Evolutionary conservation across 148 eudicot species (phyloP), one percentile per base, ranked within the genome.

Genomic region (Rhododendron henanense): DNA sequence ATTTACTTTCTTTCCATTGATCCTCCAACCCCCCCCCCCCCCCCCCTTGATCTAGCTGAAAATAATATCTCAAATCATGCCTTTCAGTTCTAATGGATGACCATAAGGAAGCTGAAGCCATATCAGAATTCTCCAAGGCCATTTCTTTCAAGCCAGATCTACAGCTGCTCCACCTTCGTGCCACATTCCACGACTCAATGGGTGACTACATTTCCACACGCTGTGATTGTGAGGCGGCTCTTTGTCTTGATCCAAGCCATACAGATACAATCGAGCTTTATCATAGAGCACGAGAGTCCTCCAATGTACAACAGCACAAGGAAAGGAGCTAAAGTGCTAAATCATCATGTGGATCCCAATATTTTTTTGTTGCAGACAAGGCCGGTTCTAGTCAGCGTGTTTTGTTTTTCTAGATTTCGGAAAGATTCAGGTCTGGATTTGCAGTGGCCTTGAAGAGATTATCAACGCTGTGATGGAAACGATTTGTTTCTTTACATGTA

Each of bases 151-250:
- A 91, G 86, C 94, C 93, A 4, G 95, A 93, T 82, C 85, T 92
- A 88, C 95, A 92, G 75, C 91, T 93, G 25, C 90, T 93, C 59
- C 94, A 93, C 91, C 95, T 93, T 19, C 88, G 93, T 83, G 93
- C 94, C 51, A 92, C 95, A 83, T 93, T 93, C 87, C 92, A 92
- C 3, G 94, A 92, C 53, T 92, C 94, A 10, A 91, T 93, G 89
- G 92, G 95, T 48, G 89, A 89, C 84, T 33, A 65, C 18, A 51
- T 88, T 39, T 88, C 90, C 79, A 77, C 79, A 77, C 86, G 89
- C 80, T 86, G 80, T 86, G 93, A 91, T 80, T 93, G 95, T 87
- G 93, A 93, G 82, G 93, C 94, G 37, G 92, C 94, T 21, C 95
- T 93, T 81, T 92, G 91, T 88, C 90, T 93, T 4, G 95, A 93